Evolutionary conservation across 225 moss, liverwort and hornwort species (phyloP).

Genomic region (Climacium dendroides): DNA sequence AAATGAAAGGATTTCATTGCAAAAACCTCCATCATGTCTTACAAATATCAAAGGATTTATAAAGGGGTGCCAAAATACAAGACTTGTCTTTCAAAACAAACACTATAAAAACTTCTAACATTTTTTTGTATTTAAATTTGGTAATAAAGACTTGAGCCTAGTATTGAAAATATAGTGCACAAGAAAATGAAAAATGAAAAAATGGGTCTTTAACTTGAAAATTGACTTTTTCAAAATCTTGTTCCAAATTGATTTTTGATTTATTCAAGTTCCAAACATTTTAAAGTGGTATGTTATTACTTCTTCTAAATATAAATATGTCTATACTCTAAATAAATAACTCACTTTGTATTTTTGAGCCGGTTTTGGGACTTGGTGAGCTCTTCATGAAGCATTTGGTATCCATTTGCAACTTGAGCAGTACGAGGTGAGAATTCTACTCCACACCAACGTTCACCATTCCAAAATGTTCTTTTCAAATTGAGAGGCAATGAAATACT

Average conservation of each 20-base stretch:
- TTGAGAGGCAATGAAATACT: conserved; percentile 5
- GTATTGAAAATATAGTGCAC: background rate
- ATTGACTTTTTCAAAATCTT: background rate
- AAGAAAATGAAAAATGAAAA: background rate
- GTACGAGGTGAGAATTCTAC: background rate
- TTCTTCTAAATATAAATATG: background rate
- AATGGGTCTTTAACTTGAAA: background rate
- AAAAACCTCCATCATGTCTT: background rate
- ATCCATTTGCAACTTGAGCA: conserved; percentile 10
- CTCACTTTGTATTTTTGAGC: conserved; percentile 4
- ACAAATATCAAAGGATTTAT: no score
- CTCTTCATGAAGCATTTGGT: conserved; percentile 12
- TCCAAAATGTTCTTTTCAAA: conserved; percentile 13
- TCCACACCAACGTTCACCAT: conserved; percentile 15
- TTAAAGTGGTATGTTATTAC: background rate
- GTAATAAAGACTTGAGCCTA: background rate
- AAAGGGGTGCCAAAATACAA: background rate
- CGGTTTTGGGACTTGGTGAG: background rate
- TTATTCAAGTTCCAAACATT: no score
- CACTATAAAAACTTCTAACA: no score
- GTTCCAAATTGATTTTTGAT: no score
- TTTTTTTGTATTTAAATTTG: background rate
- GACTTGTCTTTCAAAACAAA: background rate
- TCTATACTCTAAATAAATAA: background rate
- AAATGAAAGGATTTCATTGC: background rate